Conservation (phyloP, 495 filamentous ascomycete species). For the Beverwykella pulmonaria region DNA sequence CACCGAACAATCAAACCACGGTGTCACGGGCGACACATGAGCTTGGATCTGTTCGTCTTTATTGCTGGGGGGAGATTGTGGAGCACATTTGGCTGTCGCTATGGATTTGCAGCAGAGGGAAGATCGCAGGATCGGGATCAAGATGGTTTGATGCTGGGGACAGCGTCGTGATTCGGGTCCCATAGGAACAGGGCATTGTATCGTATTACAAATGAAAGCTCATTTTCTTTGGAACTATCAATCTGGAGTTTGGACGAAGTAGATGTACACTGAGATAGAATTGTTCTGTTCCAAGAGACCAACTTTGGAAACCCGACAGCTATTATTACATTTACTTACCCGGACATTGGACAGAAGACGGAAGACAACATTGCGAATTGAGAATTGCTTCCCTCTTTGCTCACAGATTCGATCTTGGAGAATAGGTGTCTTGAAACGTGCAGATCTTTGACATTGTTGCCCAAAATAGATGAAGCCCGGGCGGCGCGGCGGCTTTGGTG, state of each 20-base stretch:
- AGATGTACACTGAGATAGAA: constrained; percentile 3
- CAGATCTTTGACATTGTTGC: too few relatives aligned
- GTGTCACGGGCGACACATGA: background rate
- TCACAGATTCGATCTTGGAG: background rate
- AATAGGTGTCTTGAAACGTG: too few relatives aligned
- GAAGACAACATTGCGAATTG: too few relatives aligned
- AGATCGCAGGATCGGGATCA: background rate
- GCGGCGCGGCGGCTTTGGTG: constrained; percentile 1
- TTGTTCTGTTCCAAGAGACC: too few relatives aligned
- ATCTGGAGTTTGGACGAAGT: too few relatives aligned
- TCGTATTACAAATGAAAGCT: too few relatives aligned
- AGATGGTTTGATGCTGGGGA: constrained; percentile 32
- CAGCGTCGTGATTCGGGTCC: constrained; percentile 19
- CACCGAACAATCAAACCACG: background rate
- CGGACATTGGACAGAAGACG: too few relatives aligned
- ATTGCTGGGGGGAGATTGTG: constrained; percentile 36
- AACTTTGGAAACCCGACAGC: too few relatives aligned
- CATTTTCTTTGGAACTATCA: too few relatives aligned
- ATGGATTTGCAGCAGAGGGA: constrained; percentile 24
- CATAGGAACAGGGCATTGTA: background rate
- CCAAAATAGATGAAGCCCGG: too few relatives aligned
- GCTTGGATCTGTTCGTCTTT: constrained; percentile 26
- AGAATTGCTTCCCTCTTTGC: too few relatives aligned
- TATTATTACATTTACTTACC: too few relatives aligned
- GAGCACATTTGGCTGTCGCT: constrained; percentile 31